Evolutionary conservation across 208 protist species (phyloP).

Genomic region (Polymyxa betae): DNA sequence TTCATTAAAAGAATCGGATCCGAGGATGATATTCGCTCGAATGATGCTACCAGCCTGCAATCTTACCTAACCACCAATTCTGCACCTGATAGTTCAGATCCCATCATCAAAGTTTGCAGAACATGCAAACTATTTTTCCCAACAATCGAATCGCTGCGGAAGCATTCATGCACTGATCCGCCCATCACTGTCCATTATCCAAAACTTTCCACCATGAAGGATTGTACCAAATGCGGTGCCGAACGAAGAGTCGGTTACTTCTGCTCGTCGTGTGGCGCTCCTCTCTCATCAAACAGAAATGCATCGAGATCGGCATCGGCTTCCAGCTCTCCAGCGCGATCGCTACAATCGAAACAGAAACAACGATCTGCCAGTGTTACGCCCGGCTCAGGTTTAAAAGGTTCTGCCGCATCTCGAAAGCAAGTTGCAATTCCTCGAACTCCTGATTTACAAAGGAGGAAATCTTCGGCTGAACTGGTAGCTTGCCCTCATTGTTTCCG

Average conservation of each 20-base stretch:
- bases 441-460: background rate
- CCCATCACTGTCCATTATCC: background rate
- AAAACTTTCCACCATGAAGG: background rate
- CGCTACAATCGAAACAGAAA: too few relatives aligned
- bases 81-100: too few relatives aligned
- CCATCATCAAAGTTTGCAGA: background rate
- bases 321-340: background rate
- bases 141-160: background rate
- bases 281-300: background rate
- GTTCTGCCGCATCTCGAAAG: too few relatives aligned
- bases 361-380: too few relatives aligned
- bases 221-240: background rate
- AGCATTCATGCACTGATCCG: background rate
- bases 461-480: background rate
- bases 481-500: conserved; percentile 11
- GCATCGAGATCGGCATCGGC: background rate
- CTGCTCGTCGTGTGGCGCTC: background rate
- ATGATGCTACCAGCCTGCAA: too few relatives aligned
- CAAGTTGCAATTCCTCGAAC: too few relatives aligned
- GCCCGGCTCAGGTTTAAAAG: too few relatives aligned
- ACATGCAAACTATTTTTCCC: conserved; percentile 11
- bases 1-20: too few relatives aligned
- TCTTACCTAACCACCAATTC: too few relatives aligned
- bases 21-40: too few relatives aligned
- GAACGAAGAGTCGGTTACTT: background rate